Evolutionary conservation across 148 eudicot genomes (phyloP).

Genomic region (Nepenthes mirabilis): DNA sequence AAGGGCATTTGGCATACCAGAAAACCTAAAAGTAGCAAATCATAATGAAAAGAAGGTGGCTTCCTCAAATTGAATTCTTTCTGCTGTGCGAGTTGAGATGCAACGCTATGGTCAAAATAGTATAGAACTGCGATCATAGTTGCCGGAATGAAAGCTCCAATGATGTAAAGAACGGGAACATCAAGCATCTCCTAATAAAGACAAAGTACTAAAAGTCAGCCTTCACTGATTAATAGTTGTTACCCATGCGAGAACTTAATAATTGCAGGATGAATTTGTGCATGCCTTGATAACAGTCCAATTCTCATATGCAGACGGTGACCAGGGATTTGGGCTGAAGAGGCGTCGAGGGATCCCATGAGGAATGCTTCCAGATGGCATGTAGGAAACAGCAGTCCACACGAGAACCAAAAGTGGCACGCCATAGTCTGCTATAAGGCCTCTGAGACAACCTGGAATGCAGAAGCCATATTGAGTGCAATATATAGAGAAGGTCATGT

Average conservation of each 20-base stretch:
- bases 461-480: neutral
- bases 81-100: constrained; percentile 25
- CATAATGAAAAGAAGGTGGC: constrained; percentile 29
- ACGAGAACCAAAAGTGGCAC: constrained; percentile 78
- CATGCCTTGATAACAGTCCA: constrained; percentile 77
- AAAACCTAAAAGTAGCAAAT: constrained; percentile 20
- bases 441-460: constrained; percentile 53
- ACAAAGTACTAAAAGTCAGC: neutral
- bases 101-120: constrained; percentile 29
- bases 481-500: no score
- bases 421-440: constrained; percentile 78
- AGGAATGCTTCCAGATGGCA: constrained; percentile 57
- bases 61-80: constrained; percentile 24
- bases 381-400: constrained; percentile 72
- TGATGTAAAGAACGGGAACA: constrained; percentile 14
- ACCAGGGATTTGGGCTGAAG: constrained; percentile 88
- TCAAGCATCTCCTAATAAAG: constrained; percentile 21
- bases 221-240: neutral
- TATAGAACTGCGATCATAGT: constrained; percentile 19
- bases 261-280: neutral
- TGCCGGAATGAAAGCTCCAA: constrained; percentile 26
- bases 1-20: constrained; percentile 10
- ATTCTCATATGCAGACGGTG: constrained; percentile 73
- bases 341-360: constrained; percentile 81
- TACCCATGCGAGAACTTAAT: neutral